Conservation (phyloP, 345 rosid species). For the Jatropha curcas region DNA sequence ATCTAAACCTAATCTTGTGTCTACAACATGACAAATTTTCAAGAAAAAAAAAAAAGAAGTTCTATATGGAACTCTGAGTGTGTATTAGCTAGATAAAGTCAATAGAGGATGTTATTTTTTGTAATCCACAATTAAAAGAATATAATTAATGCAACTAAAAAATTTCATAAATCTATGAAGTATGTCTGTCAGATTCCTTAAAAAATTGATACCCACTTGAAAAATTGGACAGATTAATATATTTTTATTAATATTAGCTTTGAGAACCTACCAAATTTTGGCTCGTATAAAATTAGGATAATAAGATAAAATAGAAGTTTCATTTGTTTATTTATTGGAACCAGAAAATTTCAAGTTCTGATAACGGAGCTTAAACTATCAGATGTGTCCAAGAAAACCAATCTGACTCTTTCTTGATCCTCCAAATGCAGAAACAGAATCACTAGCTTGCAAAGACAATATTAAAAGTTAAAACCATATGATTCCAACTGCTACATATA, state of each 20-base stretch:
- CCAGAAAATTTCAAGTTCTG: slow-evolving; percentile 24
- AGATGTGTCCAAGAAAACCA: slow-evolving; percentile 30
- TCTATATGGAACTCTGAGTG: slow-evolving; percentile 19
- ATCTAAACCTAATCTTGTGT: slow-evolving; percentile 31
- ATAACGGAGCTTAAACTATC: slow-evolving; percentile 13
- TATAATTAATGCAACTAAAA: slow-evolving; percentile 31
- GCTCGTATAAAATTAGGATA: slow-evolving; percentile 24
- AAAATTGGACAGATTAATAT: background rate
- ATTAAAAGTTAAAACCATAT: slow-evolving; percentile 14
- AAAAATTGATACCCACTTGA: slow-evolving; percentile 24
- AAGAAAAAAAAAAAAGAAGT: slow-evolving; percentile 8
- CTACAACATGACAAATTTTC: slow-evolving; percentile 24
- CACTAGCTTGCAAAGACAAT: background rate
- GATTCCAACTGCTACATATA: slow-evolving; percentile 9
- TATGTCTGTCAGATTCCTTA: slow-evolving; percentile 55
- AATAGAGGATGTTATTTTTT: slow-evolving; percentile 27
- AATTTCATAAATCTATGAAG: slow-evolving; percentile 44
- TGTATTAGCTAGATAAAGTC: slow-evolving; percentile 6
- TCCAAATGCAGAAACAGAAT: slow-evolving; percentile 8
- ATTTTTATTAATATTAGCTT: slow-evolving; percentile 14
- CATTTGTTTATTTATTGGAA: slow-evolving; percentile 44
- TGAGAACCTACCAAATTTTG: slow-evolving; percentile 28
- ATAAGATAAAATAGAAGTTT: slow-evolving; percentile 65
- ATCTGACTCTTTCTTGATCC: slow-evolving; percentile 10
- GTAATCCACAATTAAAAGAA: slow-evolving; percentile 36